Conservation (phyloP, 441 rosid species). For the Pelargonium cotyledonis region DNA sequence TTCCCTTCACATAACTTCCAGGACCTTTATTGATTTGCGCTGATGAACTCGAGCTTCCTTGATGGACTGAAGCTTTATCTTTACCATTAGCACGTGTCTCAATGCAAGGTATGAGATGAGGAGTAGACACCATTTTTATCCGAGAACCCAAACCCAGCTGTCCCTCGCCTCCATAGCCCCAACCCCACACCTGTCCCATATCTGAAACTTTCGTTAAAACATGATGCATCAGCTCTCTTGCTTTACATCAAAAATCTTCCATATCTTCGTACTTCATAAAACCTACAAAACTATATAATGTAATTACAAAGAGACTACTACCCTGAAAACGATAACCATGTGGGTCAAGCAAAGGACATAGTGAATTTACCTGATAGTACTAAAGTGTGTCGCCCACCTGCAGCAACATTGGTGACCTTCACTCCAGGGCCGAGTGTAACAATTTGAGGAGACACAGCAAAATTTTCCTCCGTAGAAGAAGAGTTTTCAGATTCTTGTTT, state of each 20-base stretch:
- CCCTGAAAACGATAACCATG: constrained; percentile 28
- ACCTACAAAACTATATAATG: constrained; percentile 7
- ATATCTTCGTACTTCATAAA: constrained; percentile 20
- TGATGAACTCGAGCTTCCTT: constrained; percentile 46
- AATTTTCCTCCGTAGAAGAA: constrained; percentile 57
- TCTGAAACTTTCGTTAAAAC: constrained; percentile 53
- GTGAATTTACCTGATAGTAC: constrained; percentile 69
- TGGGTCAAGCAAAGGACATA: constrained; percentile 25
- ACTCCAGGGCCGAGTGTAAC: constrained; percentile 84
- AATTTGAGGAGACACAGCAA: constrained; percentile 47
- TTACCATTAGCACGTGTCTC: constrained; percentile 53
- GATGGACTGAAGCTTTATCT: constrained; percentile 42
- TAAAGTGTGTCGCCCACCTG: constrained; percentile 96
- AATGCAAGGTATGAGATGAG: constrained; percentile 74
- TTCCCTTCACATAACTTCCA: constrained; percentile 75
- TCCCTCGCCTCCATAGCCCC: constrained; percentile 99
- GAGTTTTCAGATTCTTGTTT: constrained; percentile 80
- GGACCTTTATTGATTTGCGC: constrained; percentile 54
- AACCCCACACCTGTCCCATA: constrained; percentile 98
- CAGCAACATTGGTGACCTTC: constrained; percentile 67
- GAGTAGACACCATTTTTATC: constrained; percentile 83
- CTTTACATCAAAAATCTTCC: constrained; percentile 24
- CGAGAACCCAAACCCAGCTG: constrained; percentile 98
- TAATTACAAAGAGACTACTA: constrained; percentile 22
- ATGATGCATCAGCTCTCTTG: constrained; percentile 28